Percentiles rank a stretch among this genome's conserved stretches.
These are phyloP conservation scores for Botrytis hyacinthi DNA, from an alignment of 2,329 filamentous ascomycete species.

Conservation along the genomic window DNA sequence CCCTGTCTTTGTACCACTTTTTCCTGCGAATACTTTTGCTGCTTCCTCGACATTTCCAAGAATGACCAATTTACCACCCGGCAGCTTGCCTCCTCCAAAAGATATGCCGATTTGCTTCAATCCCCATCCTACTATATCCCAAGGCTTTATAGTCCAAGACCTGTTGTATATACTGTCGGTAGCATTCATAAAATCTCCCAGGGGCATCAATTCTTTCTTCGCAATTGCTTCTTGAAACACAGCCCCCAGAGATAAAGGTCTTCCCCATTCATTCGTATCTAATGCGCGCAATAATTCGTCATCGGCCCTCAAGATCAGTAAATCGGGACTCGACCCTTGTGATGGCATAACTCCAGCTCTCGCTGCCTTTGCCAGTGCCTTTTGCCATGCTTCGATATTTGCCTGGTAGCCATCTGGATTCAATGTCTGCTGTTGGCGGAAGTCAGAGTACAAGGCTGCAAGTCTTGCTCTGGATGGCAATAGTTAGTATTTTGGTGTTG, in stretches of 20 bases:
- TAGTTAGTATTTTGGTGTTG: conserved; percentile 9
- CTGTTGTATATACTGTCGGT: conserved; percentile 74
- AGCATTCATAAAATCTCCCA: conserved; percentile 64
- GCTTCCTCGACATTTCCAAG: conserved; percentile 60
- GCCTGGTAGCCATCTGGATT: conserved; percentile 85
- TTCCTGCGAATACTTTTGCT: conserved; percentile 52
- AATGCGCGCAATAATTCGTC: conserved; percentile 68
- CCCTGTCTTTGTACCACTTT: conserved; percentile 44
- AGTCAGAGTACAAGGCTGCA: conserved; percentile 86
- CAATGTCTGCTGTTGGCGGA: conserved; percentile 66
- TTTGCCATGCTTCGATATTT: conserved; percentile 77
- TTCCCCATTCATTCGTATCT: conserved; percentile 74
- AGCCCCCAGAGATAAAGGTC: conserved; percentile 74
- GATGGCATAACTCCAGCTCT: conserved; percentile 53
- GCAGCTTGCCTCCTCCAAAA: conserved; percentile 55
- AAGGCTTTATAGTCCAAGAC: conserved; percentile 64
- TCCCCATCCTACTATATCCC: conserved; percentile 73
- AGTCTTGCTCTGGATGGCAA: conserved; percentile 61
- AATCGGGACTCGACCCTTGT: conserved; percentile 46
- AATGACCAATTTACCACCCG: conserved; percentile 63
- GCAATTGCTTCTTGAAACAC: conserved; percentile 74
- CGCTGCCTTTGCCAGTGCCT: conserved; percentile 67
- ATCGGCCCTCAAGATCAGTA: conserved; percentile 54
- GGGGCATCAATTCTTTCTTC: conserved; percentile 65
- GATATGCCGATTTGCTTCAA: conserved; percentile 64